A percentile compares a stretch with the other conserved stretches of the same genome.
phyloP scores from a whole-genome alignment of 1,284 basidiomycete genomes.

The Mycena sp. region DNA sequence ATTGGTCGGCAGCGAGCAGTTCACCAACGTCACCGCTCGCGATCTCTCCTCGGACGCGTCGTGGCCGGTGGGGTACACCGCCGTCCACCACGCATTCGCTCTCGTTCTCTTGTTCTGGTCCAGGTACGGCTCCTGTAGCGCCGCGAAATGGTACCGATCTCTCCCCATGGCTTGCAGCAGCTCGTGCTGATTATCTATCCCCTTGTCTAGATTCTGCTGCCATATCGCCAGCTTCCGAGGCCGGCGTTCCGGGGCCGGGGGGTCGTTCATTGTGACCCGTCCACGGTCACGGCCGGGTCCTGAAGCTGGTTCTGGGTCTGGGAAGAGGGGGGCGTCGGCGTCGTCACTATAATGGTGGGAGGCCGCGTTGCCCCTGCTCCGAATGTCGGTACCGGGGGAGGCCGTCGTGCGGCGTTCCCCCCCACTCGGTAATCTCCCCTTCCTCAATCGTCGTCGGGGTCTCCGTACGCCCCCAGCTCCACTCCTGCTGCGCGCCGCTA shows the following conservation, averaged over 20 bases:
- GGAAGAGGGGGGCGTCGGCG: no score
- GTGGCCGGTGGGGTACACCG: slow-evolving; percentile 38
- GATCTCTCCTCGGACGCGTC: slow-evolving; percentile 4
- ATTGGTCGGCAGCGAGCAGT: slow-evolving; percentile 35
- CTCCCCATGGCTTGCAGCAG: slow-evolving; percentile 26
- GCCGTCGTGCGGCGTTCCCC: no score
- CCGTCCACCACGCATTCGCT: slow-evolving; percentile 34
- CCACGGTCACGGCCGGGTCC: neutral
- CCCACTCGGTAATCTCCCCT: no score
- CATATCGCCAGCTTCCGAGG: neutral
- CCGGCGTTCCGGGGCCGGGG: no score
- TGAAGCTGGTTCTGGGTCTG: no score
- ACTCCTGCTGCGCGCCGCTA: no score
- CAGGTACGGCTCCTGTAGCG: slow-evolving; percentile 47
- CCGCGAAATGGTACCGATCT: slow-evolving; percentile 38
- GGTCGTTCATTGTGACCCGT: neutral
- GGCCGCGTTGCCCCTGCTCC: no score
- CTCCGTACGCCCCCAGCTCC: no score
- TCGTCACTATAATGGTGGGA: no score
- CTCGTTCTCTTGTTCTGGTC: slow-evolving; percentile 29
- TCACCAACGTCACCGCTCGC: slow-evolving; percentile 42
- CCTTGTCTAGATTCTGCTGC: slow-evolving; percentile 34
- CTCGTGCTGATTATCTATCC: slow-evolving; percentile 27
- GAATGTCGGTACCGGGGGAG: no score
- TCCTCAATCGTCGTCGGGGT: no score